Evolutionary conservation across 805 yeast genomes (phyloP), one percentile per base, ranked within the genome.

Genomic region (Candida palmyrensis): DNA sequence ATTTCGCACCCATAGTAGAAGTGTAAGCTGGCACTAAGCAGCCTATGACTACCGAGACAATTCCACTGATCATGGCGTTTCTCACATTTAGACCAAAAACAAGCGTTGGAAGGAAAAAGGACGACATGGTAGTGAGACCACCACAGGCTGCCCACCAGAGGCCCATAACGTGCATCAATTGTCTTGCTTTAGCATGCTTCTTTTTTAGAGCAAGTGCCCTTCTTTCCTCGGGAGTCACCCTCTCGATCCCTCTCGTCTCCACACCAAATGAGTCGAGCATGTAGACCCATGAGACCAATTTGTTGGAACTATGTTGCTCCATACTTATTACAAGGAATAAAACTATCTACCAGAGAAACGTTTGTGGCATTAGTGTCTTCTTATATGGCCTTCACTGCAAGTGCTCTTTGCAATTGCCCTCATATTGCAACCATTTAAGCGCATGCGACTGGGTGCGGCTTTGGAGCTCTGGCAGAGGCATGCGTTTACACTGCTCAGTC

Each of bases 61-160:
- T 27, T 0, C 66, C 66, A 23, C 62, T 48, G 13, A 57, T 37
- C 29, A 61, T 36, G 3, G 62, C 35, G 38, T 58, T 50, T 29
- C 41, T 47, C 19, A 52, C 28, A 32, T 51, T 48, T 9, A 60
- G 43, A 1, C 58, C 57, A 29, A 38, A 60, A 6, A 51, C 21
- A 18, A 61, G 36, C 1, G 62, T 50, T 4, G 65, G 58, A 12
- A 59, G 41, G 31, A 59, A 61, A 37, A 56, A 61, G 16, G 64
- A 53, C 3, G 61, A 51, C 66, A 58, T 60, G 6, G 66, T 53
- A 3, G 66, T 58, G 18, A 61, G 39, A 1, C 67, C 66, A 8
- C 64, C 66, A 40, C 66, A 57, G 2, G 60, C 66, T 23, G 66
- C 58, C 35, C 56, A 47, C 66, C 66, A 61, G 8, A 61, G 49